Evolutionary conservation across 2,329 filamentous ascomycete genomes (phyloP).

Genomic region (Curvularia sp.): DNA sequence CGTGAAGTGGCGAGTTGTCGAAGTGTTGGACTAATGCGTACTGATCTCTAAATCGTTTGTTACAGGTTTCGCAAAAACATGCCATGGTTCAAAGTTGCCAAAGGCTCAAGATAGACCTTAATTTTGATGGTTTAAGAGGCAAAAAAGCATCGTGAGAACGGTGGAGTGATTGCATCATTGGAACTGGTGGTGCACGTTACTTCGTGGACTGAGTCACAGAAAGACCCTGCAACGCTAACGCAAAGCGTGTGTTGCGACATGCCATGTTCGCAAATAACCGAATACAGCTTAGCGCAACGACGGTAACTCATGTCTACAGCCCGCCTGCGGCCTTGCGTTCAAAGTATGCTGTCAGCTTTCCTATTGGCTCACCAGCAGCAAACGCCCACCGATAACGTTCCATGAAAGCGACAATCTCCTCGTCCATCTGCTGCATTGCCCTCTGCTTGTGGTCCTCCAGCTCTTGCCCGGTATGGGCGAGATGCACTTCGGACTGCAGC

Average conservation of each 20-base stretch:
- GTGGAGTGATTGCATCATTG: no score
- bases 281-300: neutral
- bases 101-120: no score
- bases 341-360: conserved; percentile 25
- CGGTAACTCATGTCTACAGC: conserved; percentile 3
- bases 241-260: conserved; percentile 1
- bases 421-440: conserved; percentile 21
- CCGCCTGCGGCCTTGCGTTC: conserved; percentile 9
- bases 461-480: conserved; percentile 4
- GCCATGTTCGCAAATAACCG: conserved; percentile 1
- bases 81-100: no score
- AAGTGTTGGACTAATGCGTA: no score
- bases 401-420: conserved; percentile 21
- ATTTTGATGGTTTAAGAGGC: no score
- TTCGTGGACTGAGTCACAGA: neutral
- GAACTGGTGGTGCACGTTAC: no score
- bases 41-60: no score
- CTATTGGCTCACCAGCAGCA: conserved; percentile 18
- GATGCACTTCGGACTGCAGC: conserved; percentile 31
- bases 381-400: conserved; percentile 21
- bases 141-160: no score
- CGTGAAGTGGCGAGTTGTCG: no score
- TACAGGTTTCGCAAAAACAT: no score
- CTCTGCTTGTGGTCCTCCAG: conserved; percentile 17
- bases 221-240: conserved; percentile 1